Evolutionary conservation across 768 basidiomycete species (phyloP), one percentile per base, ranked within the genome.

Genomic region (Neoboletus magnificus): DNA sequence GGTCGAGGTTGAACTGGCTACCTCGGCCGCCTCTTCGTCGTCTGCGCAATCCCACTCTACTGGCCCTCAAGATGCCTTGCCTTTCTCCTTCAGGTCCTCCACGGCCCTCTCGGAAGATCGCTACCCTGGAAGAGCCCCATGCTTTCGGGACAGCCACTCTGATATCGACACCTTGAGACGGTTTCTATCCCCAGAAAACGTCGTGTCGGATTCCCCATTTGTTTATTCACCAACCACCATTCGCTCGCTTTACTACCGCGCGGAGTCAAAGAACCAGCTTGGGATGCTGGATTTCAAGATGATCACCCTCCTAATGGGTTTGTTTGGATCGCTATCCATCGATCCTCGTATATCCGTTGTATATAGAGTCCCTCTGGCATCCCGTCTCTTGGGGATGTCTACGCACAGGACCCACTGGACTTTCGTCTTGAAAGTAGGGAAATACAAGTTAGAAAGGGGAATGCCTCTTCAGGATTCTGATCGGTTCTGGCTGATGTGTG

Each of bases 401-500:
- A 47, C 27, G 15, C 50, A 20, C 35, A 63, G 66, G 44, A 62
- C 70, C 8, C 76, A 81, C 62, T 87, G 85, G 86, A 39, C 71
- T 16, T 75, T 84, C 48, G 66, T 85, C 12, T 46, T 76, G 43
- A 71, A 74, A 49, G 60, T 86, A 12, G 75, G 73, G 10, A 67
- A 63, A 35, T 77, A 80, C 62, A 85, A 84, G 66, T 60, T 65
- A 36, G 53, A 58, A 35, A 54, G 71, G n/a, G 71, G 68, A 36
- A 65, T 73, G 54, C 16, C 55, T 10, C 62, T 80, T 40, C 65
- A 56, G 16, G 68, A 72, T 41, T 72, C 77, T n/a, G 84, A 87
- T 63, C 74, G 76, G 46, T 87, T 81, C 66, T 88, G 86, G 86
- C 64, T 81, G 45, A 80, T 87, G 80, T 77, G 71, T 33, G 79